Conservation (phyloP, 78 protist species). For the Anaeramoeba flamelloides region DNA sequence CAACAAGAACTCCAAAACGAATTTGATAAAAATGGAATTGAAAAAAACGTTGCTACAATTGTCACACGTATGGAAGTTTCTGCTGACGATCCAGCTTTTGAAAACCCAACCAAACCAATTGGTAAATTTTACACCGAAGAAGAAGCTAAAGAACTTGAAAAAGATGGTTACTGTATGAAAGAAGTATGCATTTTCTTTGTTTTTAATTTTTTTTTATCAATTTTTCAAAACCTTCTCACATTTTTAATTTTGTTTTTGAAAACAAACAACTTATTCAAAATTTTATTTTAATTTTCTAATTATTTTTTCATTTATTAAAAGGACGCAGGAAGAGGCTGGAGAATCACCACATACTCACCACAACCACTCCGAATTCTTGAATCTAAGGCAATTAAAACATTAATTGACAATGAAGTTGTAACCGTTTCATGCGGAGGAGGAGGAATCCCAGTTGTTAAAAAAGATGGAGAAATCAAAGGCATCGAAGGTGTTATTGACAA, state of each 20-base stretch:
- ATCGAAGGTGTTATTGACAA: constrained; percentile 27
- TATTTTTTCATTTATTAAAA: too few relatives aligned
- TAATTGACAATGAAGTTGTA: background rate
- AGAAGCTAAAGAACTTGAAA: constrained; percentile 11
- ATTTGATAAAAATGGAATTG: background rate
- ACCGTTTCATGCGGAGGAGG: constrained; percentile 28
- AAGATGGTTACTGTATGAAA: constrained; percentile 14
- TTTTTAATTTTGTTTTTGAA: too few relatives aligned
- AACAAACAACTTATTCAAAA: too few relatives aligned
- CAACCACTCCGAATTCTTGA: constrained; percentile 16
- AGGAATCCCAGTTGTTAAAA: constrained; percentile 31
- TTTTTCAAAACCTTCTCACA: too few relatives aligned
- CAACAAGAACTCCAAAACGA: constrained; percentile 20
- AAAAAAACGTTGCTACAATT: constrained; percentile 6
- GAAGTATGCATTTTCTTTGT: too few relatives aligned
- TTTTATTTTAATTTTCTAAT: too few relatives aligned
- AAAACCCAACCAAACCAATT: constrained; percentile 34
- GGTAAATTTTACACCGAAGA: constrained; percentile 22
- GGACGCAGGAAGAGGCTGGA: constrained; percentile 25
- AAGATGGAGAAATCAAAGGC: constrained; percentile 15
- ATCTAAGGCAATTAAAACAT: background rate
- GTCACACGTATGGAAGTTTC: constrained; percentile 21
- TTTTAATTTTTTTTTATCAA: too few relatives aligned
- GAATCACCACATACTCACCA: constrained; percentile 26
- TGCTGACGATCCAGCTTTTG: constrained; percentile 25